Percentiles rank a stretch among this genome's conserved stretches.
Conservation (phyloP, 768 basidiomycete genomes). For the Suillus sp. region DNA sequence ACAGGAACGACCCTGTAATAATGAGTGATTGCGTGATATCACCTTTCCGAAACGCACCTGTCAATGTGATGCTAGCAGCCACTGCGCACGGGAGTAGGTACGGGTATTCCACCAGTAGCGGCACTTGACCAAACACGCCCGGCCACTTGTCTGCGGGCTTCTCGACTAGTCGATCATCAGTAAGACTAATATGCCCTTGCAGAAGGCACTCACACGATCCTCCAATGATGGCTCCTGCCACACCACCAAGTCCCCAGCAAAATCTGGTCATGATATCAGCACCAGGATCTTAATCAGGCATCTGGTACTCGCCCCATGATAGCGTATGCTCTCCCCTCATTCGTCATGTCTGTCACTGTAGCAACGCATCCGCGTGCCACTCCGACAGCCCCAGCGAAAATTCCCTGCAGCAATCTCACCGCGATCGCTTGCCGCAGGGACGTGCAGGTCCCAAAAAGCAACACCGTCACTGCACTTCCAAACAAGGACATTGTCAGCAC, state of each 20-base stretch:
- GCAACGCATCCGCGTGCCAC: conserved; percentile 89
- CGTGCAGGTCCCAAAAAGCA: conserved; percentile 76
- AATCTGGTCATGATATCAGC: conserved; percentile 50
- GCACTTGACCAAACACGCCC: conserved; percentile 59
- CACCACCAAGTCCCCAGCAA: conserved; percentile 97
- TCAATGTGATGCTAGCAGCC: conserved; percentile 74
- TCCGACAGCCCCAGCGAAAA: conserved; percentile 93
- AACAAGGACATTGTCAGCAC: conserved; percentile 86
- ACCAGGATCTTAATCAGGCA: conserved; percentile 5
- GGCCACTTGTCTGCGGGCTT: conserved; percentile 89
- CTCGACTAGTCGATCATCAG: conserved; percentile 57
- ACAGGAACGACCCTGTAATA: conserved; percentile 74
- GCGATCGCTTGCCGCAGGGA: conserved; percentile 78
- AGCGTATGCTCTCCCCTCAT: conserved; percentile 94
- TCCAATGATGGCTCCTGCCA: conserved; percentile 84
- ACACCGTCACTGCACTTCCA: conserved; percentile 80
- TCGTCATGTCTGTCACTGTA: conserved; percentile 86
- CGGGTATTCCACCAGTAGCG: conserved; percentile 78
- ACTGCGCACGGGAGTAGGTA: conserved; percentile 88
- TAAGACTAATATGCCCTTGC: conserved; percentile 2
- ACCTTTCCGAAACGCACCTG: conserved; percentile 46
- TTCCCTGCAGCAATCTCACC: conserved; percentile 86
- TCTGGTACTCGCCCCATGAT: conserved; percentile 67
- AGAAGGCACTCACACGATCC: conserved; percentile 63
- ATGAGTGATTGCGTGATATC: not conserved